Percentiles rank a stretch among this genome's conserved stretches.
phyloP scores from a whole-genome alignment of 2,329 filamentous ascomycete genomes.

The Calycina marina region DNA sequence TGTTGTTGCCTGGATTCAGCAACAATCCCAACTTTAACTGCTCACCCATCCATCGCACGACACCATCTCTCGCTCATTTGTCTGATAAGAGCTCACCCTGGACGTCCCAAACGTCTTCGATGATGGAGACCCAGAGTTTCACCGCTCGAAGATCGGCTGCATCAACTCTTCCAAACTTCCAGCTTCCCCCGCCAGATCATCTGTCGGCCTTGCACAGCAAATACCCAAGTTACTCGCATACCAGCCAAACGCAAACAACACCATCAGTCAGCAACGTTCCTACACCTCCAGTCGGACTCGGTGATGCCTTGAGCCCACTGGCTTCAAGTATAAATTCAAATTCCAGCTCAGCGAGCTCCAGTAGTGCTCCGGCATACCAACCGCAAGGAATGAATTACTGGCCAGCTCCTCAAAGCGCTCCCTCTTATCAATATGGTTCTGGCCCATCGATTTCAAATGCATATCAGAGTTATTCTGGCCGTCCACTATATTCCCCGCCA shows the following conservation, averaged over 20 bases:
- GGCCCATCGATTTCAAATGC: slow-evolving; percentile 24
- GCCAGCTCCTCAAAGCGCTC: slow-evolving; percentile 30
- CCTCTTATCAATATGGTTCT: slow-evolving; percentile 40
- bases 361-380: slow-evolving; percentile 38
- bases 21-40: slow-evolving; percentile 3
- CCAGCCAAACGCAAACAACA: slow-evolving; percentile 22
- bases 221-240: slow-evolving; percentile 40
- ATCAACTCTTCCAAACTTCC: slow-evolving; percentile 52
- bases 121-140: slow-evolving; percentile 50
- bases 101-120: slow-evolving; percentile 18
- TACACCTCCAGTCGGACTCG: slow-evolving; percentile 31
- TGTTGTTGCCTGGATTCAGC: slow-evolving; percentile 4
- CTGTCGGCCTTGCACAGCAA: slow-evolving; percentile 30
- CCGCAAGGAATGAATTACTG: slow-evolving; percentile 44
- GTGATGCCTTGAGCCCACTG: slow-evolving; percentile 47
- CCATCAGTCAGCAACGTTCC: slow-evolving; percentile 25
- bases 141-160: slow-evolving; percentile 57
- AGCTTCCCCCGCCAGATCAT: slow-evolving; percentile 48
- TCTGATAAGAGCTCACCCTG: slow-evolving; percentile 8
- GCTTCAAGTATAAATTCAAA: slow-evolving; percentile 43
- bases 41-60: neutral
- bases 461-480: slow-evolving; percentile 26
- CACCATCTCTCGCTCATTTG: slow-evolving; percentile 2
- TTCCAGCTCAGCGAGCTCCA: slow-evolving; percentile 42
- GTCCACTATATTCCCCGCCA: slow-evolving; percentile 42